Evolutionary conservation across 164 flowering plant species (phyloP), one percentile per base, ranked within the genome.

Genomic region (Magnolia changhungtana): DNA sequence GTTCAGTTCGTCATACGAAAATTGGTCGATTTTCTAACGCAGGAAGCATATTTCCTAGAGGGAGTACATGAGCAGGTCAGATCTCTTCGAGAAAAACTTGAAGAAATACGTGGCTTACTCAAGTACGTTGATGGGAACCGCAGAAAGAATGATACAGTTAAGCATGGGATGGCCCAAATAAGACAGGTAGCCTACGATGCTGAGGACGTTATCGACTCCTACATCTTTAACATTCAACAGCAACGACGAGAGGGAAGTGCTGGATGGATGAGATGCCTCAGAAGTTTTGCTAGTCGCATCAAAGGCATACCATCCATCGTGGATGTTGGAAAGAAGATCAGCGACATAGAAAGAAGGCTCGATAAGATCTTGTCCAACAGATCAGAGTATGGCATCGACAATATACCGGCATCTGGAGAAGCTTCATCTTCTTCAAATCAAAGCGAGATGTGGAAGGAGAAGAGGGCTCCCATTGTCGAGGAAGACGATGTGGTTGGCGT

Each of bases 401-500:
- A 7, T 18, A 19, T 14, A 11, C 11, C 1, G 67, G 61, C 71
- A 19, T 63, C 76, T 63, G 80, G 71, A 4, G 45, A 67, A 67
- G 49, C 71, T 5, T 16, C 49, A 14, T 16, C 19, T 27, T 6
- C 71, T 29, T 2, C 27, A 37, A 67, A 77, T 21, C 74, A 69
- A 14, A 73, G 61, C 61, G 61, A 27, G 68, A 68, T 82, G 64
- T 82, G n/a, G 68, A 21, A 13, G 27, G 37, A 21, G 9, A 21
- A 83, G 86, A 86, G 84, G 63, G 79, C 84, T 20, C 81, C 80
- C 0, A 72, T 78, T 18, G 85, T 80, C 58, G 88, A 88, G 58
- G 87, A 83, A 64, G 76, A 76, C 21, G 78, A 79, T 58, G 85
- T 86, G 23, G 86, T 86, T 13, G 89, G 89, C 58, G 52, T 88